These are phyloP conservation scores for Guadua angustifolia DNA, from an alignment of 176 grass and related monocot species.

Conservation along the genomic window DNA sequence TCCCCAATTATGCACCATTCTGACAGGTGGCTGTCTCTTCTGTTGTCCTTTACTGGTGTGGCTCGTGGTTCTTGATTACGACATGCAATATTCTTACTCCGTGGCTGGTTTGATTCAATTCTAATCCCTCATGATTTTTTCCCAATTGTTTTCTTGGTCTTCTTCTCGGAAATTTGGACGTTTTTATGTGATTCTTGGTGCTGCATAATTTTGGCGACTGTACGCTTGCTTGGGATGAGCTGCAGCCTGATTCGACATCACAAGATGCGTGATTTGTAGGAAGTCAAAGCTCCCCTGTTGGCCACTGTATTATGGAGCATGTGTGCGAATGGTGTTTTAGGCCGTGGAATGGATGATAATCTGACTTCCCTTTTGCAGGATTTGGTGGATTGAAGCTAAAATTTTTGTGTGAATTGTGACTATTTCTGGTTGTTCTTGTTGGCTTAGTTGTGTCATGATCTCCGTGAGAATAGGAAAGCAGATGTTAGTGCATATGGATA, in stretches of 20 bases:
- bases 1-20: conserved; percentile 34
- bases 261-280: conserved; percentile 21
- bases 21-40: neutral
- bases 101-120: conserved; percentile 1
- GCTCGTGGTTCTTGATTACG: conserved; percentile 33
- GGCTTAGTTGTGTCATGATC: neutral
- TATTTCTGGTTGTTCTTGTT: conserved; percentile 19
- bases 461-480: neutral
- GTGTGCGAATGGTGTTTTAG: conserved; percentile 14
- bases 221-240: neutral
- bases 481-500: neutral
- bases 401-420: neutral
- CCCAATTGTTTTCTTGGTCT: conserved; percentile 11
- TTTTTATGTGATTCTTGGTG: conserved; percentile 18
- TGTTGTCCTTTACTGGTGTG: conserved; percentile 27
- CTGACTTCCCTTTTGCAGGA: conserved; percentile 18
- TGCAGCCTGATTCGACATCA: conserved; percentile 3
- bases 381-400: conserved; percentile 34
- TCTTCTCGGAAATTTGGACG: conserved; percentile 14
- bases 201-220: neutral
- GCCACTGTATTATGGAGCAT: neutral
- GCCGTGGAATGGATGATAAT: conserved; percentile 27
- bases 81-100: neutral
- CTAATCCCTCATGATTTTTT: neutral
- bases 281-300: conserved; percentile 14